A percentile compares a stretch with the other conserved stretches of the same genome.
Conservation (phyloP, 108 stramenopile species). For the Conticribra guillardii region DNA sequence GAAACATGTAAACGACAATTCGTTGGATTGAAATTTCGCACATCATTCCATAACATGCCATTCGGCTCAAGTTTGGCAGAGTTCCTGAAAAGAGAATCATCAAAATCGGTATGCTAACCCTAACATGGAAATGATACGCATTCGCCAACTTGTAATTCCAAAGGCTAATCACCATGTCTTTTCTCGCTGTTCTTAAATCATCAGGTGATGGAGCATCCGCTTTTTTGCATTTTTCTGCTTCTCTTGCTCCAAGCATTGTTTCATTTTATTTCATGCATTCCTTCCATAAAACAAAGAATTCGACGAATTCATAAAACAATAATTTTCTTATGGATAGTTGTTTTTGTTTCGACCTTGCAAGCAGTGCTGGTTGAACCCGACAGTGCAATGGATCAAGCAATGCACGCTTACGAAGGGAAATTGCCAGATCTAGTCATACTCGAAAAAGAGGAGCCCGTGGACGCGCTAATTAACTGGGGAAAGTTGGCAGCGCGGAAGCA, state of each 20-base stretch:
- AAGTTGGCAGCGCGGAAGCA: constrained; percentile 47
- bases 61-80: constrained; percentile 29
- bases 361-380: constrained; percentile 51
- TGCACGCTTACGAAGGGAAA: constrained; percentile 52
- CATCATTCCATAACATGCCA: constrained; percentile 37
- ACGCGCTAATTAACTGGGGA: constrained; percentile 54
- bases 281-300: constrained; percentile 17
- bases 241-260: constrained; percentile 21
- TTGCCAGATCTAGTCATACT: constrained; percentile 48
- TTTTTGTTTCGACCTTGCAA: constrained; percentile 38
- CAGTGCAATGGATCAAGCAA: constrained; percentile 35
- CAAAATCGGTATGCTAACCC: constrained; percentile 16
- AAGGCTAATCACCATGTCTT: too few species aligned
- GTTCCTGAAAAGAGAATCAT: constrained; percentile 33
- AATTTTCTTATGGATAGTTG: constrained; percentile 14
- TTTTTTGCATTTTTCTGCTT: constrained; percentile 40
- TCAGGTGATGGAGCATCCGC: constrained; percentile 43
- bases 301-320: constrained; percentile 13
- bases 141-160: background rate
- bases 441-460: constrained; percentile 55
- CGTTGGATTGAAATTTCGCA: constrained; percentile 45
- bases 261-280: constrained; percentile 15
- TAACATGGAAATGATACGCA: background rate
- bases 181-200: background rate
- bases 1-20: constrained; percentile 55